A percentile compares a stretch with the other conserved stretches of the same genome.
These are phyloP conservation scores for Cladosporium colombiae DNA, from an alignment of 2,329 filamentous ascomycete genomes.

Conservation along the genomic window DNA sequence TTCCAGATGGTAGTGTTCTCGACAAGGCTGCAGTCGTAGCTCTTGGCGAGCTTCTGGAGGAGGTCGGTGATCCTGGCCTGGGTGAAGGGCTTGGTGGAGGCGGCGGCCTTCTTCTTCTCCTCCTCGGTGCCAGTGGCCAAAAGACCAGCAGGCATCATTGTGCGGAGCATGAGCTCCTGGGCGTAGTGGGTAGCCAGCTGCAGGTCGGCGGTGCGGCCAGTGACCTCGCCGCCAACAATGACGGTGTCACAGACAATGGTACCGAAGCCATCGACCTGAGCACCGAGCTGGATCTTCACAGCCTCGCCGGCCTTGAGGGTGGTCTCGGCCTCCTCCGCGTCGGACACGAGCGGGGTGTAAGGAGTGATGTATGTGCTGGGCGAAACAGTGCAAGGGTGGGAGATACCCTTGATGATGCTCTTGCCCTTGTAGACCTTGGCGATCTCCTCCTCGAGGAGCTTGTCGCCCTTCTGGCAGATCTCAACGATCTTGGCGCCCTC, in stretches of 20 bases:
- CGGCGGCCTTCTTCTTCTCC: conserved; percentile 80
- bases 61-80: conserved; percentile 85
- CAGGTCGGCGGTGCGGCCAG: conserved; percentile 80
- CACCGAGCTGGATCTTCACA: conserved; percentile 98
- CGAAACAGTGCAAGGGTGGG: conserved; percentile 92
- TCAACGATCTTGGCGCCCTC: conserved; percentile 90
- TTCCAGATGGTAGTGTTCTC: conserved; percentile 98
- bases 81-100: conserved; percentile 76
- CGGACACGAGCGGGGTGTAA: conserved; percentile 87
- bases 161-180: conserved; percentile 87
- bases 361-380: conserved; percentile 93
- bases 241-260: conserved; percentile 95
- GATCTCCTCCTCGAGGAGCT: conserved; percentile 90
- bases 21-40: conserved; percentile 87
- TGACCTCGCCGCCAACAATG: conserved; percentile 63
- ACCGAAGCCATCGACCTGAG: conserved; percentile 96
- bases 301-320: conserved; percentile 82
- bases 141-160: conserved; percentile 89
- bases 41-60: conserved; percentile 87
- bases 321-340: conserved; percentile 77
- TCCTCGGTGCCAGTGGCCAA: conserved; percentile 82
- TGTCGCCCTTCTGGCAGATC: conserved; percentile 93
- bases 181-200: conserved; percentile 90
- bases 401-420: conserved; percentile 92
- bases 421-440: conserved; percentile 97